phyloP scores from a whole-genome alignment of 495 filamentous ascomycete genomes.

The Penicillium riverlandense region DNA sequence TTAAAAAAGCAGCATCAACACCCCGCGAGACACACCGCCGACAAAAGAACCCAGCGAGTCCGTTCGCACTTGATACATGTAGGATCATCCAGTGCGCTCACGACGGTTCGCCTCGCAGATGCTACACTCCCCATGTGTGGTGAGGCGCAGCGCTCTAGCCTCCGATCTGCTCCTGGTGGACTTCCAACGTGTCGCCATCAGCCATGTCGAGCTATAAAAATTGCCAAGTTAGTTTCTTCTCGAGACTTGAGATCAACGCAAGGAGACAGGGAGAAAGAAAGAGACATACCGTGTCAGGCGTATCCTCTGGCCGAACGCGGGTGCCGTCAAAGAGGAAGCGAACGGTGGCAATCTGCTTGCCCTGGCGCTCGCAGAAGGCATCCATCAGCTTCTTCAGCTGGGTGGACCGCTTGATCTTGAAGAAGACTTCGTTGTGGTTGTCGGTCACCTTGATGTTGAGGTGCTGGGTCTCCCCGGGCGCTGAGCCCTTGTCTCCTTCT shows the following conservation, averaged over 20 bases:
- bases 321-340: constrained; percentile 95
- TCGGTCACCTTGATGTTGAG: constrained; percentile 99
- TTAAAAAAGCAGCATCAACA: constrained; percentile 6
- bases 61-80: not conserved
- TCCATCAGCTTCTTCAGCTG: constrained; percentile 97
- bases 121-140: too few species aligned
- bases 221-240: constrained; percentile 1
- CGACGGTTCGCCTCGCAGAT: too few species aligned
- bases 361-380: constrained; percentile 95
- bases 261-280: not conserved
- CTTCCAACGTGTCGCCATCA: constrained; percentile 94
- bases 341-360: constrained; percentile 75
- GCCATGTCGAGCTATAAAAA: constrained; percentile 79
- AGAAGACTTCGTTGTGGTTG: constrained; percentile 99
- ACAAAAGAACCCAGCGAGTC: not conserved
- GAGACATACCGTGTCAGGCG: constrained; percentile 77
- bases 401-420: constrained; percentile 99
- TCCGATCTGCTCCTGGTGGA: constrained; percentile 98
- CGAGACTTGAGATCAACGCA: not conserved
- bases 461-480: constrained; percentile 56
- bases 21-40: not conserved
- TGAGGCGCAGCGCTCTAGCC: constrained; percentile 35
- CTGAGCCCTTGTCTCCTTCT: constrained; percentile 40
- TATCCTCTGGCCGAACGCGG: constrained; percentile 81
- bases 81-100: not conserved